Base-by-base conservation (phyloP, 768 basidiomycete genomes). In the Russula vinacea region DNA sequence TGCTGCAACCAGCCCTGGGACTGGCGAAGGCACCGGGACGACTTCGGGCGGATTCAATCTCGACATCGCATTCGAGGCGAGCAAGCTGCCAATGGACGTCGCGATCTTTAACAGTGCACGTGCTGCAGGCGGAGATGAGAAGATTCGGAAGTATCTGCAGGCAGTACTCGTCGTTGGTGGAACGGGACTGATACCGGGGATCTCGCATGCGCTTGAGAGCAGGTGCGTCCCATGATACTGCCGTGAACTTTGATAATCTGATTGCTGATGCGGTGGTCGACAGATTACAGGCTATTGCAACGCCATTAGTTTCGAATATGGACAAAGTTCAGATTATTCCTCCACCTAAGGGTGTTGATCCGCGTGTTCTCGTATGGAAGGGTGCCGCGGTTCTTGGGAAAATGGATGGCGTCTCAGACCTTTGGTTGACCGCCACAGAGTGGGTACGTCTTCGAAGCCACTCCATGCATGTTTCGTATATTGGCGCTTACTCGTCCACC, bases 261-360 rank as follows among this genome's bases (percentile, higher is more conserved):
- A 39, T 49, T 11, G 47, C 55, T 60, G 56, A 42, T 51, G 59
- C 64, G 67, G 56, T 13, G 16, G 9, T 19, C 16, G 22, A 49
- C 58, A 89, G 90, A 70, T 71, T 92, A 50, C 89, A 92, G 71
- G 92, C 89, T 0, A 92, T 93, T 60, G 89, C 90, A 11, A 90
- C 88, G 10, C 89, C 91, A 6, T 75, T 95, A 47, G 87, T 92
- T 17, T 82, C 83, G 17, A 87, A 86, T 71, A 92, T 94, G 85
- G 88, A 90, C 71, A 90, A 89, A 70, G 89, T 96, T 8, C 86
- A 89, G 68, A 91, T 97, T 63, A 90, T 98, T 52, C 92, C 94
- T n/a, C 89, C 94, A 2, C 94, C 95, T 1, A 90, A 94, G 73
- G 92, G 94, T 65, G 75, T 98, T 50, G 94, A 98, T 74, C 93